Conservation (phyloP, 2,329 filamentous ascomycete species). For the Aspergillus fructus region DNA sequence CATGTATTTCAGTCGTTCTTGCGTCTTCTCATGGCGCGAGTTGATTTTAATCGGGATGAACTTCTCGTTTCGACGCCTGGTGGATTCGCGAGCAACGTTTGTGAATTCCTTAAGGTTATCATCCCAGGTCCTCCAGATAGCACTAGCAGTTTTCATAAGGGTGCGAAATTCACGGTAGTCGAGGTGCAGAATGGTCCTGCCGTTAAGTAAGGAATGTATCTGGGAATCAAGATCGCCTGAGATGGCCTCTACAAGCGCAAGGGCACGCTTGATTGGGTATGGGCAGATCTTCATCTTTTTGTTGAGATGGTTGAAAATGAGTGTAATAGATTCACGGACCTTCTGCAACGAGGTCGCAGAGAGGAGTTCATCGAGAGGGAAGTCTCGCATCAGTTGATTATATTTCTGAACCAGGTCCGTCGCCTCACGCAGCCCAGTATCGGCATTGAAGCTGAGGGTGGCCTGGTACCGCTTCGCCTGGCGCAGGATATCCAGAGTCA, state of each 20-base stretch:
- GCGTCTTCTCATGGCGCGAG: slow-evolving; percentile 81
- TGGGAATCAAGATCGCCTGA: slow-evolving; percentile 87
- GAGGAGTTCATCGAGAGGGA: slow-evolving; percentile 89
- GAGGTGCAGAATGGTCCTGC: slow-evolving; percentile 84
- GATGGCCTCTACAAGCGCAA: slow-evolving; percentile 95
- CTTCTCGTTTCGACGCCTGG: slow-evolving; percentile 88
- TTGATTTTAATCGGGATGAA: slow-evolving; percentile 98
- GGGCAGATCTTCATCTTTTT: slow-evolving; percentile 96
- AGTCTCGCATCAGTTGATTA: slow-evolving; percentile 98
- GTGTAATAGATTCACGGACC: slow-evolving; percentile 80
- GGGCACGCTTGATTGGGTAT: slow-evolving; percentile 86
- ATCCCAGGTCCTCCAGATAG: slow-evolving; percentile 91
- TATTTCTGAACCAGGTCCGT: slow-evolving; percentile 97
- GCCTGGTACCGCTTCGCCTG: slow-evolving; percentile 98
- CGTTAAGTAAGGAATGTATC: slow-evolving; percentile 80
- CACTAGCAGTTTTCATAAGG: slow-evolving; percentile 78
- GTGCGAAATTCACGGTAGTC: slow-evolving; percentile 87
- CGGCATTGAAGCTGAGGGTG: slow-evolving; percentile 92
- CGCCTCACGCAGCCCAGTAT: slow-evolving; percentile 93
- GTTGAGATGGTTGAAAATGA: slow-evolving; percentile 93
- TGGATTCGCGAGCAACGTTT: slow-evolving; percentile 93
- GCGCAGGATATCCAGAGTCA: slow-evolving; percentile 93
- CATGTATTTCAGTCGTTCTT: slow-evolving; percentile 90
- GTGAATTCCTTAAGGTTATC: slow-evolving; percentile 97
- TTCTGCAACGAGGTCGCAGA: slow-evolving; percentile 88